phyloP scores from a whole-genome alignment of 345 rosid genomes.

The Corchorus olitorius region DNA sequence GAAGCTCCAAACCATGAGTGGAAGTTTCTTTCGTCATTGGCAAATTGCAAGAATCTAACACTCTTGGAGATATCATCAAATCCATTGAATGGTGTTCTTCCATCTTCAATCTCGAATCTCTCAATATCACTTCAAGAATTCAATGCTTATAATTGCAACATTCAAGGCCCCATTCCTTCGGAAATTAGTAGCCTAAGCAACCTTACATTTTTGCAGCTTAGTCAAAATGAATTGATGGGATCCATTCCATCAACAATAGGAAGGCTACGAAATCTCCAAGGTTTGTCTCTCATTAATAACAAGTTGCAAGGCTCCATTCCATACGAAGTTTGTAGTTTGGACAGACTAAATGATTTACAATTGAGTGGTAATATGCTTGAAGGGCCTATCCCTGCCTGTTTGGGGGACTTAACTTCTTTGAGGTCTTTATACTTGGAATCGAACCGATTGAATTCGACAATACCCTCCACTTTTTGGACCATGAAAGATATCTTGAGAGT shows the following conservation, averaged over 20 bases:
- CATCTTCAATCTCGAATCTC: slow-evolving; percentile 18
- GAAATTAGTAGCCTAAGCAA: slow-evolving; percentile 16
- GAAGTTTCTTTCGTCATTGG: slow-evolving; percentile 23
- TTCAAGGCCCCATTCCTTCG: slow-evolving; percentile 18
- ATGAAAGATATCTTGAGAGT: slow-evolving; percentile 4
- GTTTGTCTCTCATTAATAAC: not conserved
- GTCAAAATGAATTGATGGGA: slow-evolving; percentile 14
- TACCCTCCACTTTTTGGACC: slow-evolving; percentile 16
- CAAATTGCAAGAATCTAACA: slow-evolving; percentile 10
- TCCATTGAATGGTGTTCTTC: slow-evolving; percentile 19
- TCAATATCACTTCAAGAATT: not conserved
- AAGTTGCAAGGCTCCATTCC: slow-evolving; percentile 17
- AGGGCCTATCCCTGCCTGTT: slow-evolving; percentile 15
- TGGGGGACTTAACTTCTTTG: slow-evolving; percentile 7
- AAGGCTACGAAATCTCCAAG: slow-evolving; percentile 12
- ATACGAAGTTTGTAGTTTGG: slow-evolving; percentile 8
- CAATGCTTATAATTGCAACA: not conserved
- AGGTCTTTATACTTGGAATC: not conserved
- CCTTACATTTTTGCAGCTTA: slow-evolving; percentile 2
- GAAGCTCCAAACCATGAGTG: not conserved
- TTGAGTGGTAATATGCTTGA: slow-evolving; percentile 8
- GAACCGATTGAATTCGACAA: slow-evolving; percentile 13
- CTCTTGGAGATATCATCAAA: not conserved
- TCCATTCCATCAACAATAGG: slow-evolving; percentile 23
- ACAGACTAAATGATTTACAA: not conserved